Percentiles rank a stretch among this genome's conserved stretches.
Evolutionary conservation across 441 rosid species (phyloP).

Genomic region (Mallotus repandus): DNA sequence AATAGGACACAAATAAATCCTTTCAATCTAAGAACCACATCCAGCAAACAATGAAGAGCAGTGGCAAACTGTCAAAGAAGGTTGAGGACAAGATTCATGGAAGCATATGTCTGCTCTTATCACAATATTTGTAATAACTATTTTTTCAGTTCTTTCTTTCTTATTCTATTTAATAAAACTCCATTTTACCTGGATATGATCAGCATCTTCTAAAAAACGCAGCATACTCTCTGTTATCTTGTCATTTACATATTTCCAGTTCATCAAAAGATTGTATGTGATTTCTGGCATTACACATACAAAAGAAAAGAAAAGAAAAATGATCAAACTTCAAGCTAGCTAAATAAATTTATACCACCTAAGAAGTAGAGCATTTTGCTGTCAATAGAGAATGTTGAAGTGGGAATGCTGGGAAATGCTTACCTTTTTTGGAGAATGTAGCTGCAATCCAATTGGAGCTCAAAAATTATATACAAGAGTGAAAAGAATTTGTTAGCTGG

Average conservation of each 20-base stretch:
- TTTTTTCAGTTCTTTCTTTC: neutral
- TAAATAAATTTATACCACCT: neutral
- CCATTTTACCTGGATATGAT: neutral
- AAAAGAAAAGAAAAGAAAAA: neutral
- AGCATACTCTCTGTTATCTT: neutral
- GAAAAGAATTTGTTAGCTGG: constrained; percentile 12
- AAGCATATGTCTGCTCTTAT: neutral
- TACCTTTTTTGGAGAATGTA: constrained; percentile 22
- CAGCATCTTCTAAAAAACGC: neutral
- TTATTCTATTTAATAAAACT: no score
- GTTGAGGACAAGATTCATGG: neutral
- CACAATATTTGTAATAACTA: neutral
- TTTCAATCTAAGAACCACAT: neutral
- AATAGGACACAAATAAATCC: neutral
- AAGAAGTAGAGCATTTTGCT: constrained; percentile 12
- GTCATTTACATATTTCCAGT: constrained; percentile 3
- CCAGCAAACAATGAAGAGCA: neutral
- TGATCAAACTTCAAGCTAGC: neutral
- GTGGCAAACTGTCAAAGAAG: neutral
- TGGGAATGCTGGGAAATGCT: constrained; percentile 7
- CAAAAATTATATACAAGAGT: constrained; percentile 5
- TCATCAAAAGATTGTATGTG: neutral
- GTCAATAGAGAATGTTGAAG: constrained; percentile 1
- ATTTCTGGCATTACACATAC: neutral
- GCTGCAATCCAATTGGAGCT: constrained; percentile 11